phyloP scores from a whole-genome alignment of 2,329 filamentous ascomycete species.

The Aureobasidium sp. region DNA sequence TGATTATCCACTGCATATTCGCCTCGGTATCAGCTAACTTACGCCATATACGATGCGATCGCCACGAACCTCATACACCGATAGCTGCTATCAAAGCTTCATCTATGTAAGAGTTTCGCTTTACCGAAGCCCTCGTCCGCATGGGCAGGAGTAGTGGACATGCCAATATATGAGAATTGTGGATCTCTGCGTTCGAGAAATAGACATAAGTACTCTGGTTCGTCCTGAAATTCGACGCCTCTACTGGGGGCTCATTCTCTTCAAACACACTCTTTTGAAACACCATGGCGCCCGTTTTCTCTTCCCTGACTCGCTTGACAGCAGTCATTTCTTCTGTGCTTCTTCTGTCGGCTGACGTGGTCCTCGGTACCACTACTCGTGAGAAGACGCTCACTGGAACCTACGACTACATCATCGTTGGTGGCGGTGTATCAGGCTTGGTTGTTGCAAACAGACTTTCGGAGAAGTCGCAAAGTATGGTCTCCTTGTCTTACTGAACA shows the following conservation, averaged over 20 bases:
- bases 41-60: background rate
- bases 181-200: background rate
- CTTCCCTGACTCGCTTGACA: background rate
- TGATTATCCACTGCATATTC: background rate
- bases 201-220: background rate
- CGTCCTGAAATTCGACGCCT: background rate
- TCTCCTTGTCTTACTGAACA: background rate
- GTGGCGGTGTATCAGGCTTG: slow-evolving; percentile 30
- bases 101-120: background rate
- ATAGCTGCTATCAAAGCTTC: background rate
- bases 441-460: slow-evolving; percentile 29
- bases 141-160: background rate
- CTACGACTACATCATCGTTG: slow-evolving; percentile 32
- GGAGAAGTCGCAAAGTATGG: slow-evolving; percentile 15
- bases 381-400: slow-evolving; percentile 3
- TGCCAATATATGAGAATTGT: background rate
- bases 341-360: background rate
- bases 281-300: background rate
- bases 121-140: background rate
- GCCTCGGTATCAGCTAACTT: background rate
- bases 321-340: background rate
- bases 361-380: background rate
- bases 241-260: background rate
- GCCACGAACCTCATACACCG: background rate
- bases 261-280: background rate